Evolutionary conservation across 176 grass and related monocot genomes (phyloP).

Genomic region (Oryza glumipatula): DNA sequence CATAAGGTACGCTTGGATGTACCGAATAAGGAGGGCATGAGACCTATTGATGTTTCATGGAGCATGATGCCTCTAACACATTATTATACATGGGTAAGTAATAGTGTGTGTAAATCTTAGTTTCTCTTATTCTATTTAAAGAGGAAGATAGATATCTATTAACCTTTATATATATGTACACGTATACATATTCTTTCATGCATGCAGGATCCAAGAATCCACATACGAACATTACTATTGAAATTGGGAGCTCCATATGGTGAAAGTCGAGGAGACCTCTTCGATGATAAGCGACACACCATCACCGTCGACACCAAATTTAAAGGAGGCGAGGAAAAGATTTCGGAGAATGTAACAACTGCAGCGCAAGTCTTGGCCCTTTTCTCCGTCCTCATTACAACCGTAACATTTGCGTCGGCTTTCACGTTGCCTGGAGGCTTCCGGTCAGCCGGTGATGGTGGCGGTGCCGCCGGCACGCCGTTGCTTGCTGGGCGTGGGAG

Average conservation of each 20-base stretch:
- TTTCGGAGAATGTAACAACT: neutral
- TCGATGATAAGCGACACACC: neutral
- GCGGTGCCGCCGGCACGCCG: neutral
- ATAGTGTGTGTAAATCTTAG: no score
- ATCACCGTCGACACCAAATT: no score
- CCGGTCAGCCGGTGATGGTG: neutral
- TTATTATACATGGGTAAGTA: no score
- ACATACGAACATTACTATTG: neutral
- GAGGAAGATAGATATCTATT: no score
- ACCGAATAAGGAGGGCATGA: no score
- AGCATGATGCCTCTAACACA: no score
- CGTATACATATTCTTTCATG: neutral
- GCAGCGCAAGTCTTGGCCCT: neutral
- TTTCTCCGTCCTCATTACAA: neutral
- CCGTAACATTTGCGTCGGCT: neutral
- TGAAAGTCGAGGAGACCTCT: neutral
- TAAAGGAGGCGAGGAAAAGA: no score
- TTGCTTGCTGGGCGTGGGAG: neutral
- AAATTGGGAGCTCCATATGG: neutral
- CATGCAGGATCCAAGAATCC: neutral
- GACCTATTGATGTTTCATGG: no score
- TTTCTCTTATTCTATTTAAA: no score
- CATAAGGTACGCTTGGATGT: no score
- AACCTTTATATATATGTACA: no score
- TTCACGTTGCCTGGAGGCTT: constrained; percentile 12